Evolutionary conservation across 306 rosid genomes (phyloP).

Genomic region (Parietaria judaica): DNA sequence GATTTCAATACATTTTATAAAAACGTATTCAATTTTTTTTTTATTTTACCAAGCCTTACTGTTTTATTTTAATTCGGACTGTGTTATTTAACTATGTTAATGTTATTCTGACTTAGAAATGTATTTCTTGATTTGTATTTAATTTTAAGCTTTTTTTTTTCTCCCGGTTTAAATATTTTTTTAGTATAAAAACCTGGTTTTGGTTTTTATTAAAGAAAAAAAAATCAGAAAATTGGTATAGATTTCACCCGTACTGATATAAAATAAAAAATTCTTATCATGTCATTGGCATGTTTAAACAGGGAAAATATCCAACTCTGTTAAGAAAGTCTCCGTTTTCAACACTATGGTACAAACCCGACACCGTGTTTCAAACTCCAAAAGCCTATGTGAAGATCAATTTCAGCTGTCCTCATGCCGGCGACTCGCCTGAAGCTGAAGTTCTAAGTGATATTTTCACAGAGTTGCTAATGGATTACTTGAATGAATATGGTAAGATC

Average conservation of each 20-base stretch:
- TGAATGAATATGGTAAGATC: slow-evolving; percentile 79
- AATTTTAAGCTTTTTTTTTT: too few relatives aligned
- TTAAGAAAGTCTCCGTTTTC: slow-evolving; percentile 62
- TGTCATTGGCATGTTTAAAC: slow-evolving; percentile 25
- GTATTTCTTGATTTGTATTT: too few relatives aligned
- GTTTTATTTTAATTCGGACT: too few relatives aligned
- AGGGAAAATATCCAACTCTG: slow-evolving; percentile 71
- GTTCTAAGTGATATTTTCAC: slow-evolving; percentile 63
- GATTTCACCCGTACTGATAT: too few relatives aligned
- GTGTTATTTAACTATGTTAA: neutral
- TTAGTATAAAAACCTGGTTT: too few relatives aligned
- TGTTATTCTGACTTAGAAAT: too few relatives aligned
- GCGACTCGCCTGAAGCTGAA: slow-evolving; percentile 74
- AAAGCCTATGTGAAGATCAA: slow-evolving; percentile 74
- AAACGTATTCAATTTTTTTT: too few relatives aligned
- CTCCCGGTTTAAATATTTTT: too few relatives aligned
- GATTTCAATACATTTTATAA: too few relatives aligned
- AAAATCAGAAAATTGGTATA: too few relatives aligned
- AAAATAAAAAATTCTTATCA: slow-evolving; percentile 8
- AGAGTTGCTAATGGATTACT: slow-evolving; percentile 73
- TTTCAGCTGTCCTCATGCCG: slow-evolving; percentile 76
- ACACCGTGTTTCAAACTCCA: slow-evolving; percentile 67
- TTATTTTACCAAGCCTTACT: too few relatives aligned
- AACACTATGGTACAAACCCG: slow-evolving; percentile 83
- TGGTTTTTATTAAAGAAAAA: too few relatives aligned